Evolutionary conservation across 257 asterid species (phyloP), one percentile per base, ranked within the genome.

Genomic region (Solanum lycopersicoides): DNA sequence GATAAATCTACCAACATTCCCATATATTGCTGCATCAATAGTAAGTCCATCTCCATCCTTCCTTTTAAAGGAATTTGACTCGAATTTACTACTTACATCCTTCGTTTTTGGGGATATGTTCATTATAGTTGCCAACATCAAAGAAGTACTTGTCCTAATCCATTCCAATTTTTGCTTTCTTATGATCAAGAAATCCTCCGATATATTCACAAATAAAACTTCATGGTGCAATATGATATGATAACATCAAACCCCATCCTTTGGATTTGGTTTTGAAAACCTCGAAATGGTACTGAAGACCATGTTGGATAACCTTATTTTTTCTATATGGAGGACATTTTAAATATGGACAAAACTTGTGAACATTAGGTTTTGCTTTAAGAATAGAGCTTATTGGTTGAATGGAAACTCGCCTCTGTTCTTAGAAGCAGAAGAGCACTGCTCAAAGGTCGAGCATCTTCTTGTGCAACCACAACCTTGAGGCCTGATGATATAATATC

Each of bases 221-320:
- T 8, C 95, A 91, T 0, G 89, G 71, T 23, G 90, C 71, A 6
- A 94, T 90, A 9, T 39, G 90, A 39, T 86, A 77, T 23, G 71
- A 86, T 6, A 94, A 89, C 69, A 95, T 89, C 63, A 94, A 91
- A n/a, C 93, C 92, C 97, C 97, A 92, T 35, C 89, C 93, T 8
- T 88, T 71, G 7, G 90, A 72, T 53, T 66, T 86, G 0, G 92
- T 91, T 89, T 86, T 91, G 88, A 87, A 92, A 8, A 94, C 34
- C 89, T 93, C 94, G 77, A 94, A 21, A 12, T 80, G 88, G 32
- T 86, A 42, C 25, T 85, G 39, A 35, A 35, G 39, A 35, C 39
- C 39, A 35, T 35, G 7, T 35, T 35, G 39, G 39, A 1, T 35
- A 35, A 35, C 30, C 30, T 28, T 28, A 28, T 35, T 35, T 35